A percentile compares a stretch with the other conserved stretches of the same genome.
These are phyloP conservation scores for Carex myosuroides DNA, from an alignment of 176 grass and related monocot species.

Conservation along the genomic window DNA sequence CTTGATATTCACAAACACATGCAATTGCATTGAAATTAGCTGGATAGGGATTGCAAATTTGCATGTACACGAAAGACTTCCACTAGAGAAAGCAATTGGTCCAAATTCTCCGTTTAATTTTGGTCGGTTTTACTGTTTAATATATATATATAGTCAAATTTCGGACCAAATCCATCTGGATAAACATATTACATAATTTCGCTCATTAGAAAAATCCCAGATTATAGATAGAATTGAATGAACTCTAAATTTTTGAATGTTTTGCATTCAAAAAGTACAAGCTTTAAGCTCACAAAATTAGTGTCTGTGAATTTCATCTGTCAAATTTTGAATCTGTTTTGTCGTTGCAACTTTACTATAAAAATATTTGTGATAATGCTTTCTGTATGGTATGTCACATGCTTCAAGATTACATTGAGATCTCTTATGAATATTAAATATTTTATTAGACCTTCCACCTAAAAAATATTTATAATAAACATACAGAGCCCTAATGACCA, in stretches of 20 bases:
- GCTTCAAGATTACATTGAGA: no score
- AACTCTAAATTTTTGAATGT: neutral
- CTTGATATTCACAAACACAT: neutral
- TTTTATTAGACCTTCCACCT: no score
- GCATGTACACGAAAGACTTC: neutral
- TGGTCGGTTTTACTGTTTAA: neutral
- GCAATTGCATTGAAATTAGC: neutral
- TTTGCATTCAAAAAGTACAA: neutral
- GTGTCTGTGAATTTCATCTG: no score
- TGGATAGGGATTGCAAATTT: neutral
- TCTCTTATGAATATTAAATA: no score
- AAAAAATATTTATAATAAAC: neutral
- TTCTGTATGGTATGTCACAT: no score
- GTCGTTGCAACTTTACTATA: neutral
- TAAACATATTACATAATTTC: neutral
- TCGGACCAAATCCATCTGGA: neutral
- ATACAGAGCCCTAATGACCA: neutral
- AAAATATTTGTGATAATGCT: neutral
- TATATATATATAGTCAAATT: neutral
- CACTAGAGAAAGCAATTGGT: neutral
- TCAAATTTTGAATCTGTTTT: neutral
- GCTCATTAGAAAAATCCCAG: neutral
- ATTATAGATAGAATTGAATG: neutral
- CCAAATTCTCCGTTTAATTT: neutral
- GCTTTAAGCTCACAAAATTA: neutral